These are phyloP conservation scores for Vitis hybrid DNA, from an alignment of 177 flowering plant genomes.

Conservation along the genomic window DNA sequence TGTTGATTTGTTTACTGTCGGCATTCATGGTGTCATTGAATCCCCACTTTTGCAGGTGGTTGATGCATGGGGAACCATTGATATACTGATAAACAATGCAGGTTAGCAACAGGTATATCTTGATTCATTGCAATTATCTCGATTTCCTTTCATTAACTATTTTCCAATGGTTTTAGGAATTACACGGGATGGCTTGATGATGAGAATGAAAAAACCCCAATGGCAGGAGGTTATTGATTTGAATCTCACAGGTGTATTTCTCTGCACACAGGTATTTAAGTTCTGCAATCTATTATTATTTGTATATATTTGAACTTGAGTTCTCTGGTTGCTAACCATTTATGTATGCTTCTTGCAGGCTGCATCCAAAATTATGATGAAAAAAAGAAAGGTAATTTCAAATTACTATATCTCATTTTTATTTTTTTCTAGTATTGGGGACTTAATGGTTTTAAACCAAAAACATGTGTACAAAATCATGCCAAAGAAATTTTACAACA, in stretches of 20 bases:
- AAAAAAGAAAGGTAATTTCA: conserved; percentile 76
- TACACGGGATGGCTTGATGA: conserved; percentile 67
- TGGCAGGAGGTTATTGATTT: conserved; percentile 85
- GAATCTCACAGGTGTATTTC: conserved; percentile 77
- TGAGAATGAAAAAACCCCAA: conserved; percentile 76
- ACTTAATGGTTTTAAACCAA: neutral
- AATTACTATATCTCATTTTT: neutral
- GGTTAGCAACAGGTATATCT: conserved; percentile 32
- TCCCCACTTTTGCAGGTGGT: conserved; percentile 50
- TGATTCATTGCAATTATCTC: conserved; percentile 3
- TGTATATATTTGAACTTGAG: conserved; percentile 1
- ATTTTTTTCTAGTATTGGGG: neutral
- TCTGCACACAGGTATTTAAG: conserved; percentile 66
- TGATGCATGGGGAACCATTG: conserved; percentile 85
- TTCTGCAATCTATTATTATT: neutral
- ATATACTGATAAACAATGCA: conserved; percentile 73
- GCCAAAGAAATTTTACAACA: no score
- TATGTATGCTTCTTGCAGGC: conserved; percentile 54
- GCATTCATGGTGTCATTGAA: conserved; percentile 5
- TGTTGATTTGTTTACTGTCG: neutral
- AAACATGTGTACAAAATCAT: no score
- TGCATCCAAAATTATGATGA: conserved; percentile 95
- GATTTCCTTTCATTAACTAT: neutral
- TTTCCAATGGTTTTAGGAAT: conserved; percentile 44
- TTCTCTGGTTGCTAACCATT: neutral